Base-by-base conservation (phyloP, 768 basidiomycete genomes). In the Termitomyces bulborhizus region DNA sequence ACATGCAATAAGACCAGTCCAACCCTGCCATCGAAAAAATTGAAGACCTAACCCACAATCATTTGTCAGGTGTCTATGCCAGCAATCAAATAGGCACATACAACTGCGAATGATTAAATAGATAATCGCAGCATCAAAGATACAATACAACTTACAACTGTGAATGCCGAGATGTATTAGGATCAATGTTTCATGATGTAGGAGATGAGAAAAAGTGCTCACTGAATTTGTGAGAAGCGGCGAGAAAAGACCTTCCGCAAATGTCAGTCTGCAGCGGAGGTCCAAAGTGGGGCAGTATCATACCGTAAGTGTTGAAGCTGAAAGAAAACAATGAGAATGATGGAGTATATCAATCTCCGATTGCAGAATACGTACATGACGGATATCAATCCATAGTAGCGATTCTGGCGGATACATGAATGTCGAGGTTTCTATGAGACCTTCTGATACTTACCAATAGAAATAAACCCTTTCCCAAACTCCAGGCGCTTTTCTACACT, bases 1-100 rank as follows among this genome's bases (percentile, higher is more conserved):
- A 64, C 76, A 79, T 37, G 76, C 71, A 39, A 80, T 65, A 29
- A 84, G 61, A 9, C 82, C 82, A 1, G 82, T 82, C 74, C 78
- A 81, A 21, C 82, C 82, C 73, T 84, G 81, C 82, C 83, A 84
- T 58, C 67, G 70, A 59, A 80, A 81, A 68, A 78, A 82, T 15
- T 53, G 59, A 11, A 67, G 60, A 61, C 81, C 79, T 79, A 45
- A 44, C 4, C 16, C 1, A 50, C 36, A 26, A 39, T 9, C 5
- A 4, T 40, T 0, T 1, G 11, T 18, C 32, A n/a, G 2, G 40
- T 34, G 13, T 26, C 26, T 39, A 6, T 1, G 18, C 32, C 21
- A 39, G 15, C 13, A 40, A 27, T n/a, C 21, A 39, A 21, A 13
- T n/a, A 18, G 7, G 54, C 13, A 57, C 69, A 50, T 47, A 71